Evolutionary conservation across 2,329 filamentous ascomycete genomes (phyloP).

Genomic region (Botrytis cinerea): DNA sequence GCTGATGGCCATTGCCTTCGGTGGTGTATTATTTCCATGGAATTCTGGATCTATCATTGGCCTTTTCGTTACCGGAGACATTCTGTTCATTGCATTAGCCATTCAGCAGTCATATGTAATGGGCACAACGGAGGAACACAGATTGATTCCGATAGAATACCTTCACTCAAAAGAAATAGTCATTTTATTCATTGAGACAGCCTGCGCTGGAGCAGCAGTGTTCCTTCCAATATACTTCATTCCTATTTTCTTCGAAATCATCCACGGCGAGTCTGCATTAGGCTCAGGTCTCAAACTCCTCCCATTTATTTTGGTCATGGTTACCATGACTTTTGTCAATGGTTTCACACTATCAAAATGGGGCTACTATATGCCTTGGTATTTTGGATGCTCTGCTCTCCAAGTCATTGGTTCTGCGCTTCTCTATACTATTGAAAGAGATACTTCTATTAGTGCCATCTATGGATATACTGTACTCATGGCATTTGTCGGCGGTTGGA

Average conservation of each 20-base stretch:
- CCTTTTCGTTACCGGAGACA: conserved; percentile 48
- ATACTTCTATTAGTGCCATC: neutral
- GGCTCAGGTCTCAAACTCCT: conserved; percentile 46
- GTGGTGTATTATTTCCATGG: conserved; percentile 41
- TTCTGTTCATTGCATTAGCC: conserved; percentile 37
- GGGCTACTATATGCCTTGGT: conserved; percentile 47
- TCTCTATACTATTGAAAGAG: neutral
- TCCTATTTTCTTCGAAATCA: conserved; percentile 55
- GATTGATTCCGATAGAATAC: conserved; percentile 40
- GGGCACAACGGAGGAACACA: conserved; percentile 33
- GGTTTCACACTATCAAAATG: conserved; percentile 41
- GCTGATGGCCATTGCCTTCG: conserved; percentile 43
- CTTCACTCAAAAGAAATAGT: conserved; percentile 44
- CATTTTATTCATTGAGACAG: conserved; percentile 42
- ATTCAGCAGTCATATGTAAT: conserved; percentile 36
- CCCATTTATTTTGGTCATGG: conserved; percentile 43
- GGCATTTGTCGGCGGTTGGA: conserved; percentile 1
- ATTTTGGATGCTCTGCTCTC: conserved; percentile 32
- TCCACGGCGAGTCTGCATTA: conserved; percentile 50
- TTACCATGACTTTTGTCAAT: conserved; percentile 41
- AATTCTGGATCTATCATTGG: conserved; percentile 35
- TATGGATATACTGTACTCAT: conserved; percentile 1
- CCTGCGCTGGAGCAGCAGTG: conserved; percentile 41
- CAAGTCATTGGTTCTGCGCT: neutral
- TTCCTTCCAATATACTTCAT: conserved; percentile 46